Conservation (phyloP, 306 rosid genomes). For the Fragaria ananassa region DNA sequence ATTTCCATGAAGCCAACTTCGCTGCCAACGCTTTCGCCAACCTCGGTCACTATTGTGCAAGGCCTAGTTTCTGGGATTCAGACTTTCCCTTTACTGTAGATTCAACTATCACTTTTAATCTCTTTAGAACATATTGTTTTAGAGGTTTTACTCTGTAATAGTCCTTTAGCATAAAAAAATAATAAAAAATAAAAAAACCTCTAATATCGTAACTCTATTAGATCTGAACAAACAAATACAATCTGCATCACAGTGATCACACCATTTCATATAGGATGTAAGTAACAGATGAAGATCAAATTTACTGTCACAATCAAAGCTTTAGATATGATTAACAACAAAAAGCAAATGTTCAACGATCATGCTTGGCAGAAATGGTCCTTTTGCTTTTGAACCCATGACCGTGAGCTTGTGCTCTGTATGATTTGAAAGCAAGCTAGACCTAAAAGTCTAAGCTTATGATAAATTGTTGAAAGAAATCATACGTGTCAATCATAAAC, state of each 20-base stretch:
- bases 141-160: too few species aligned
- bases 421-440: conserved; percentile 13
- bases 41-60: too few species aligned
- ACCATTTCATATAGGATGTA: background rate
- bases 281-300: background rate
- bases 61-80: too few species aligned
- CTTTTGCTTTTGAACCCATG: conserved; percentile 11
- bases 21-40: too few species aligned
- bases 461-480: conserved; percentile 13
- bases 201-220: background rate
- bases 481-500: conserved; percentile 10
- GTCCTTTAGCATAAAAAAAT: too few species aligned
- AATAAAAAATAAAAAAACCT: too few species aligned
- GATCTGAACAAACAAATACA: background rate
- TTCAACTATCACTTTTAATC: too few species aligned
- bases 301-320: background rate
- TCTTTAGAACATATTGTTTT: too few species aligned
- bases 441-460: conserved; percentile 12
- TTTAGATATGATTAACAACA: background rate
- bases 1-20: too few species aligned
- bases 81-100: too few species aligned
- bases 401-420: conserved; percentile 1
- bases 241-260: background rate
- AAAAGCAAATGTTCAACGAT: background rate
- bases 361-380: conserved; percentile 6